phyloP scores from a whole-genome alignment of 2,329 filamentous ascomycete species.

The Drechslerella dactyloides region DNA sequence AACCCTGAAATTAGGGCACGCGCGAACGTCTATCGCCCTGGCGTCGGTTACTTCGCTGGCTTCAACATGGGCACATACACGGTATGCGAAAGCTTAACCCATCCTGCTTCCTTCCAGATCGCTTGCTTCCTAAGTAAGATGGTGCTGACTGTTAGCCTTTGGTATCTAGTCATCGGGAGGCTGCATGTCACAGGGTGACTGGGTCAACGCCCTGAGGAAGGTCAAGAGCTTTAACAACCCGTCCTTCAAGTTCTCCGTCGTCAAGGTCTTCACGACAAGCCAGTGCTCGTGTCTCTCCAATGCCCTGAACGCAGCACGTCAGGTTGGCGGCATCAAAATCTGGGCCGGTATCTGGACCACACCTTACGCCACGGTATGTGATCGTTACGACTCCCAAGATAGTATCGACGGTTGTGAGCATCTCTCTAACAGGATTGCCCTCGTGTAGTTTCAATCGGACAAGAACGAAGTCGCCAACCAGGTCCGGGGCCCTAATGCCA shows the following conservation, averaged over 20 bases:
- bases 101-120: neutral
- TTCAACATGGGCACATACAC: conserved; percentile 54
- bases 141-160: conserved; percentile 12
- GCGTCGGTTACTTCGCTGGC: conserved; percentile 52
- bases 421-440: conserved; percentile 62
- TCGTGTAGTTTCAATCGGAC: conserved; percentile 62
- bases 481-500: conserved; percentile 50
- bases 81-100: conserved; percentile 11
- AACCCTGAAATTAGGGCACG: conserved; percentile 32
- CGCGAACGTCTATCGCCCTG: conserved; percentile 44
- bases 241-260: conserved; percentile 62
- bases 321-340: conserved; percentile 65
- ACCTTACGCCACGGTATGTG: conserved; percentile 37
- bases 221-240: conserved; percentile 55
- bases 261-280: conserved; percentile 70
- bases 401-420: conserved; percentile 66
- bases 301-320: conserved; percentile 66
- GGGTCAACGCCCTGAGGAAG: conserved; percentile 57
- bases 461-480: conserved; percentile 58
- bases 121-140: neutral
- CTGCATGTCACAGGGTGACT: conserved; percentile 58
- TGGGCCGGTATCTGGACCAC: conserved; percentile 71
- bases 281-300: conserved; percentile 63
- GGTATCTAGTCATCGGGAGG: conserved; percentile 55
- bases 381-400: conserved; percentile 61